phyloP scores from a whole-genome alignment of 192 early-diverging fungal genomes.

The Entomortierella chlamydospora region DNA sequence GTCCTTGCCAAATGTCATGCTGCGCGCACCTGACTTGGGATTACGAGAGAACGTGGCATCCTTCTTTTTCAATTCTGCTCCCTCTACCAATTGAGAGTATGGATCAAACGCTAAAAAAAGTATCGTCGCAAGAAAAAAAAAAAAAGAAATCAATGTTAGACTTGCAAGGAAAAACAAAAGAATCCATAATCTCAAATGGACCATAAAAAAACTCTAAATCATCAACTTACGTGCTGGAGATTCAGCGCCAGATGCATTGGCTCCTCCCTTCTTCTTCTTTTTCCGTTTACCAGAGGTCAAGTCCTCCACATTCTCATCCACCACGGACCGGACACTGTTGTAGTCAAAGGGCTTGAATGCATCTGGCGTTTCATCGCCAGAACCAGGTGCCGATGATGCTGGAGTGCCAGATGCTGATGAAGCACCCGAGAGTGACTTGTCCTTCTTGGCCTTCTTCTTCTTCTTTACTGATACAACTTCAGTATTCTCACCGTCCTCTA shows the following conservation, averaged over 20 bases:
- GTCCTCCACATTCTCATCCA: conserved; percentile 33
- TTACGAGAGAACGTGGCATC: conserved; percentile 38
- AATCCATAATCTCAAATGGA: background rate
- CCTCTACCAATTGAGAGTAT: conserved; percentile 40
- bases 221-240: conserved; percentile 31
- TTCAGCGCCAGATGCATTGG: background rate
- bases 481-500: background rate
- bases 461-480: conserved; percentile 24
- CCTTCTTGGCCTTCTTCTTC: conserved; percentile 31
- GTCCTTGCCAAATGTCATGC: conserved; percentile 41
- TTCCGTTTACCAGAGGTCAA: conserved; percentile 14
- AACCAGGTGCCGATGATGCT: conserved; percentile 1
- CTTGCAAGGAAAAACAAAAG: background rate
- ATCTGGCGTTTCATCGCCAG: conserved; percentile 17
- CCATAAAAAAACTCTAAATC: background rate
- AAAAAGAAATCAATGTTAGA: background rate
- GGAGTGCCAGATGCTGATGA: conserved; percentile 7
- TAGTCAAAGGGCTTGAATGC: conserved; percentile 48
- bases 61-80: conserved; percentile 40
- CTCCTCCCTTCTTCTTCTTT: conserved; percentile 25
- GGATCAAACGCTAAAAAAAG: conserved; percentile 44
- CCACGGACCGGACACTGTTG: conserved; percentile 33
- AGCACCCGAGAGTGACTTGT: background rate
- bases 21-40: conserved; percentile 50
- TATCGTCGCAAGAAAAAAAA: background rate